A percentile compares a stretch with the other conserved stretches of the same genome.
Conservation (phyloP, 2,329 filamentous ascomycete species). For the Tolypocladium endophyticum region DNA sequence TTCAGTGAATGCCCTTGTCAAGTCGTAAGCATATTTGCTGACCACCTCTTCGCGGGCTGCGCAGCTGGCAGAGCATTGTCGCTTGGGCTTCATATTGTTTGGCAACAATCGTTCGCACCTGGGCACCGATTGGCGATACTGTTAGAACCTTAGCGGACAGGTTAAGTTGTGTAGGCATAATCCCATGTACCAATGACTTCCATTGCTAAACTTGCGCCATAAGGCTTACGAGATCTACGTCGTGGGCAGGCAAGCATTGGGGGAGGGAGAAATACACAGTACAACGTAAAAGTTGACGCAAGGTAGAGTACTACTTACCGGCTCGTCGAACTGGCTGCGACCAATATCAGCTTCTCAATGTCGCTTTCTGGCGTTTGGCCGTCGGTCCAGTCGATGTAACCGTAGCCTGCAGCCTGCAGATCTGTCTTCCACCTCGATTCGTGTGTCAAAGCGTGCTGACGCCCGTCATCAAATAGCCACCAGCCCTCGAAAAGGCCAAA, state of each 20-base stretch:
- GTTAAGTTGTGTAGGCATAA: too few relatives aligned
- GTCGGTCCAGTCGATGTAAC: slow-evolving; percentile 9
- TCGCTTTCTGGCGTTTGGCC: slow-evolving; percentile 5
- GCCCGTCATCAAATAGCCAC: slow-evolving; percentile 17
- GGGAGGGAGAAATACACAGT: too few relatives aligned
- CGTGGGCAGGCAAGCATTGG: too few relatives aligned
- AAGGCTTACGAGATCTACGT: too few relatives aligned
- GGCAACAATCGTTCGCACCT: not conserved
- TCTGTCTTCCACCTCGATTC: slow-evolving; percentile 6
- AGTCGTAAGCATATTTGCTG: not conserved
- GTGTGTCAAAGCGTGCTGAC: slow-evolving; percentile 3
- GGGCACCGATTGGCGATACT: not conserved
- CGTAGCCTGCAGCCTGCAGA: slow-evolving; percentile 7
- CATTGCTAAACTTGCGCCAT: too few relatives aligned
- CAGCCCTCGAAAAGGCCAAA: slow-evolving; percentile 24
- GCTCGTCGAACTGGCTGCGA: not conserved
- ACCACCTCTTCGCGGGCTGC: not conserved
- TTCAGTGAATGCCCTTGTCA: not conserved
- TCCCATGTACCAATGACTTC: too few relatives aligned
- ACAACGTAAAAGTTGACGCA: too few relatives aligned
- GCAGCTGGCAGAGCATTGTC: not conserved
- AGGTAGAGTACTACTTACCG: not conserved
- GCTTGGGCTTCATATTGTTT: not conserved
- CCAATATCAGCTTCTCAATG: slow-evolving; percentile 5
- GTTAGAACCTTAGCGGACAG: not conserved